A percentile compares a stretch with the other conserved stretches of the same genome.
Evolutionary conservation across 2,329 filamentous ascomycete genomes (phyloP).

Genomic region (Alternaria angustiovoidea): DNA sequence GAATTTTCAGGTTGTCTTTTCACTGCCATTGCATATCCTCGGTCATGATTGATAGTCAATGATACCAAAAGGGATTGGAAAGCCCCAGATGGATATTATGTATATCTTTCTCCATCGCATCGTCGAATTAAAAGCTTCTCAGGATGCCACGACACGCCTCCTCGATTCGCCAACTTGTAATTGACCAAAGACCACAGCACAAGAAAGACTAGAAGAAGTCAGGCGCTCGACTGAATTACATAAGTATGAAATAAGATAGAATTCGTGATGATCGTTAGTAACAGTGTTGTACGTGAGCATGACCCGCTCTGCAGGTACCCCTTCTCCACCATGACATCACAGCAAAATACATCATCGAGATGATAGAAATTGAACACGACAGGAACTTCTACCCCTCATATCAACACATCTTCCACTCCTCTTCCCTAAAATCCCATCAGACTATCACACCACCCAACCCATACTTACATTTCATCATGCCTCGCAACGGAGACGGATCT

Average conservation of each 20-base stretch:
- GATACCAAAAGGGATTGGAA: neutral
- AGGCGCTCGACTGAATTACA: neutral
- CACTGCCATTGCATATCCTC: no score
- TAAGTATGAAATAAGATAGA: neutral
- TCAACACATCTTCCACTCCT: neutral
- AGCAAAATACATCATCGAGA: conserved; percentile 10
- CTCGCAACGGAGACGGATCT: conserved; percentile 53
- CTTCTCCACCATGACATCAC: conserved; percentile 21
- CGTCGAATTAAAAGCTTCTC: neutral
- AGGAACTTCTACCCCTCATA: neutral
- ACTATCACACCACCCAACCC: neutral
- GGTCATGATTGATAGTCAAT: neutral
- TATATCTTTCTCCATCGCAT: neutral
- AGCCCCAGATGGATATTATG: neutral
- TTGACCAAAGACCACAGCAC: neutral
- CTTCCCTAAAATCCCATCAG: neutral
- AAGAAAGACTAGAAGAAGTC: neutral
- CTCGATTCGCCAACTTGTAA: neutral
- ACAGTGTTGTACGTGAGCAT: neutral
- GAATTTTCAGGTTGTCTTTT: neutral
- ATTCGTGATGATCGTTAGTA: neutral
- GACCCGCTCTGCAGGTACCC: neutral
- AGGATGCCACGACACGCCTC: neutral
- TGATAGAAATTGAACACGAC: neutral
- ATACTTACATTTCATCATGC: conserved; percentile 40